Base-by-base conservation (phyloP, 306 rosid genomes). In the Quercus agrifolia region DNA sequence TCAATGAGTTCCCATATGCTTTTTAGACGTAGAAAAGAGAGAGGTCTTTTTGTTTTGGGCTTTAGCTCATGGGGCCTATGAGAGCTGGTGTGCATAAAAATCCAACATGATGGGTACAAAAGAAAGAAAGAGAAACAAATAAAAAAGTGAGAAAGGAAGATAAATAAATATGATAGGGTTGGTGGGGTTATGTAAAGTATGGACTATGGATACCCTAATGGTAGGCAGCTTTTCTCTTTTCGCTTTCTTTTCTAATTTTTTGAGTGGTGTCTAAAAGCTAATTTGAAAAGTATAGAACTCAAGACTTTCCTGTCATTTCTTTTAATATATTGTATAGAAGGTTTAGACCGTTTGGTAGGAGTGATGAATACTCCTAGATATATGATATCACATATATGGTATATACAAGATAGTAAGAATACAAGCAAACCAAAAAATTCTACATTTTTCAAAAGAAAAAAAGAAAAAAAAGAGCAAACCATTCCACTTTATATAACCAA, bases 151-250 rank as follows among this genome's bases (percentile, higher is more conserved):
- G 54, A 38, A 77, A 49, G 74, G 63, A 57, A 82, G 77, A 63
- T 71, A 81, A 78, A 21, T 71, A 81, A 78, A 71, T 28, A 77
- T 70, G 83, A 71, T 78, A 83, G 57, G 86, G 81, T 80, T 89
- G 78, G 85, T 77, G 89, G 74, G 67, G 81, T 79, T 82, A 49
- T 87, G 79, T 79, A 80, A 91, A 76, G 84, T 84, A 77, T 87
- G 83, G 83, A 88, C 83, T 86, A 8, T 41, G 46, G 46, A 41
- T 41, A 2, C 84, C 90, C 84, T 80, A 79, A 88, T 86, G 92
- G 88, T 77, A 80, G 91, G 88, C 96, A 83, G 79, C 89, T 81
- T 88, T 83, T 78, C 75, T 73, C 54, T 80, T 75, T 79, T 78
- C 74, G 51, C 64, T 81, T 70, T 80, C 76, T 87, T 87, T 89